Percentiles rank a stretch among this genome's conserved stretches.
Conservation (phyloP, 495 filamentous ascomycete species). For the Trypethelium eluteriae region DNA sequence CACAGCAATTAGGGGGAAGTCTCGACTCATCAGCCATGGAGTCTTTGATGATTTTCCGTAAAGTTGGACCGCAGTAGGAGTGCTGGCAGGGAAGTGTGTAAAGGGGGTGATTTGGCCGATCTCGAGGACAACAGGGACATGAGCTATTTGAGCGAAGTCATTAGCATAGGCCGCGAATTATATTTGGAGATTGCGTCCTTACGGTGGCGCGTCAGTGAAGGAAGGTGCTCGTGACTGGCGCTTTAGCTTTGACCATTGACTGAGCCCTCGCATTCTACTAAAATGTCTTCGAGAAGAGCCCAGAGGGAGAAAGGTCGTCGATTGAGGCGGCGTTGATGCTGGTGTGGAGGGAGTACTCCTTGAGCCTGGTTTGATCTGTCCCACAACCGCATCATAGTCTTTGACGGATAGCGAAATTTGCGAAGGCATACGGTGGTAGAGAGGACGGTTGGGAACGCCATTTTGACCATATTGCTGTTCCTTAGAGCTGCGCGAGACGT, state of each 20-base stretch:
- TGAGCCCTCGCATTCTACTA: conserved; percentile 21
- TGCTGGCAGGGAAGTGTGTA: conserved; percentile 25
- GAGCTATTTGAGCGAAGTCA: background rate
- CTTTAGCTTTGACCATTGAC: conserved; percentile 21
- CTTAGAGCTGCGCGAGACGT: conserved; percentile 25
- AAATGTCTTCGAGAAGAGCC: conserved; percentile 23
- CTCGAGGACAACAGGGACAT: conserved; percentile 24
- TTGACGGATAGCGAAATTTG: conserved; percentile 14
- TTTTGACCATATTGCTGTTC: conserved; percentile 16
- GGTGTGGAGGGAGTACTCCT: conserved; percentile 18
- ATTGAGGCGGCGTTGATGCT: conserved; percentile 23
- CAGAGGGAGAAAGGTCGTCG: conserved; percentile 22
- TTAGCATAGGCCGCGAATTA: background rate
- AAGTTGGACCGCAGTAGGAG: conserved; percentile 20
- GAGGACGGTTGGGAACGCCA: background rate
- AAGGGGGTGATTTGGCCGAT: conserved; percentile 16
- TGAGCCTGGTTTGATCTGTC: conserved; percentile 10
- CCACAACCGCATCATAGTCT: conserved; percentile 23
- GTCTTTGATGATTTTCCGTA: conserved; percentile 20
- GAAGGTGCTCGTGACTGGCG: conserved; percentile 6
- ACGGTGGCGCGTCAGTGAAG: background rate
- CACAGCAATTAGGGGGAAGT: conserved; percentile 53
- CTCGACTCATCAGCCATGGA: conserved; percentile 42
- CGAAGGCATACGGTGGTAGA: background rate
- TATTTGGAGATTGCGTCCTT: background rate